These are phyloP conservation scores for Dittrichia graveolens DNA, from an alignment of 129 eudicot genomes.

Conservation along the genomic window DNA sequence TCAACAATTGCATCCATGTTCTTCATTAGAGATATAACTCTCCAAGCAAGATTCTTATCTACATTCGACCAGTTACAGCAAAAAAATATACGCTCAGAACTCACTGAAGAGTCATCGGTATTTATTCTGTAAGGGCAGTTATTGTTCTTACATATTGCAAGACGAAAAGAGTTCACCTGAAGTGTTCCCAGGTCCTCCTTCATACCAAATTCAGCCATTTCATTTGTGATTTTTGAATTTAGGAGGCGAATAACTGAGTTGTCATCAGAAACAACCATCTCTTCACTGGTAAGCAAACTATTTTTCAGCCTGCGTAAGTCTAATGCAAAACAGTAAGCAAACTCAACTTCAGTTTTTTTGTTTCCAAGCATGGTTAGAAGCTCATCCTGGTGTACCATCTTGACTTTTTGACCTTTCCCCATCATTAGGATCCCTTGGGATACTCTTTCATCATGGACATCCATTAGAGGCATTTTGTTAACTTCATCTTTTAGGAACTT, in stretches of 20 bases:
- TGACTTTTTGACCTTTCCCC: conserved; percentile 46
- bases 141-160: conserved; percentile 44
- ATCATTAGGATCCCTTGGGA: conserved; percentile 58
- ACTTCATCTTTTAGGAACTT: conserved; percentile 50
- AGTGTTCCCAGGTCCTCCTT: conserved; percentile 41
- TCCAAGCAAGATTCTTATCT: conserved; percentile 67
- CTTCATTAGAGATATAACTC: conserved; percentile 51
- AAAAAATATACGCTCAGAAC: conserved; percentile 29
- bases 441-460: conserved; percentile 64
- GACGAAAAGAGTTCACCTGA: conserved; percentile 50
- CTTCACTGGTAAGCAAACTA: neutral
- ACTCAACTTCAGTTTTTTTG: conserved; percentile 46
- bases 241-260: conserved; percentile 33
- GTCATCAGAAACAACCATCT: conserved; percentile 22
- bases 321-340: conserved; percentile 54
- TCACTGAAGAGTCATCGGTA: conserved; percentile 5
- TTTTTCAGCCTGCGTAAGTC: conserved; percentile 16
- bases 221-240: conserved; percentile 32
- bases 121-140: conserved; percentile 52
- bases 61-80: conserved; percentile 64
- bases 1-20: conserved; percentile 33
- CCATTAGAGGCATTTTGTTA: conserved; percentile 30
- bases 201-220: conserved; percentile 35
- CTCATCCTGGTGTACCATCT: conserved; percentile 65
- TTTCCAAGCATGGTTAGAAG: conserved; percentile 44